These are phyloP conservation scores for Psilocybe tampanensis DNA, from an alignment of 768 basidiomycete genomes.

Conservation along the genomic window DNA sequence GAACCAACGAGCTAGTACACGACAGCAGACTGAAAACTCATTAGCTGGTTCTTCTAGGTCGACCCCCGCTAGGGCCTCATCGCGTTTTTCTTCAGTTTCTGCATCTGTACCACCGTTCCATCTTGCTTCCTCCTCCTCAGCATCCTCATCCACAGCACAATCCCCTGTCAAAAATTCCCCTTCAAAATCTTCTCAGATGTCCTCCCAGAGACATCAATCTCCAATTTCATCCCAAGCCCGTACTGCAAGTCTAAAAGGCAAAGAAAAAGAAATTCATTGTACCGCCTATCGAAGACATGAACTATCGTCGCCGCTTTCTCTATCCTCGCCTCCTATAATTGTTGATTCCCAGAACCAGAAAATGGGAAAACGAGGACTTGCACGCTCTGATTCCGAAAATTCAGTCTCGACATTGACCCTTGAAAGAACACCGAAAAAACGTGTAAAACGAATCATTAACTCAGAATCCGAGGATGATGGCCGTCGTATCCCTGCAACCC, in stretches of 20 bases:
- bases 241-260: background rate
- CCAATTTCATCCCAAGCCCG: background rate
- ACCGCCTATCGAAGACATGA: background rate
- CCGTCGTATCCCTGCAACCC: background rate
- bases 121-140: background rate
- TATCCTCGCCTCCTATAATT: too few relatives aligned
- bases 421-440: background rate
- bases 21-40: constrained; percentile 22
- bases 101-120: background rate
- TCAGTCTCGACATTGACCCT: background rate
- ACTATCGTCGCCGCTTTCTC: background rate
- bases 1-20: constrained; percentile 20
- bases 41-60: constrained; percentile 13
- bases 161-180: background rate
- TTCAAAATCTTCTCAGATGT: background rate
- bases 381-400: background rate
- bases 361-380: background rate
- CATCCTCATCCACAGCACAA: background rate
- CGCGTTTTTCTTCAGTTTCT: constrained; percentile 14
- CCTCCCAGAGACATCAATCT: background rate
- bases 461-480: background rate
- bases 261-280: background rate
- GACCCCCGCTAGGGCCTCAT: constrained; percentile 1
- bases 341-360: background rate
- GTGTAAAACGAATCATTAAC: background rate